Conservation (phyloP, 2,329 filamentous ascomycete species). For the Alternaria angustiovoidea region DNA sequence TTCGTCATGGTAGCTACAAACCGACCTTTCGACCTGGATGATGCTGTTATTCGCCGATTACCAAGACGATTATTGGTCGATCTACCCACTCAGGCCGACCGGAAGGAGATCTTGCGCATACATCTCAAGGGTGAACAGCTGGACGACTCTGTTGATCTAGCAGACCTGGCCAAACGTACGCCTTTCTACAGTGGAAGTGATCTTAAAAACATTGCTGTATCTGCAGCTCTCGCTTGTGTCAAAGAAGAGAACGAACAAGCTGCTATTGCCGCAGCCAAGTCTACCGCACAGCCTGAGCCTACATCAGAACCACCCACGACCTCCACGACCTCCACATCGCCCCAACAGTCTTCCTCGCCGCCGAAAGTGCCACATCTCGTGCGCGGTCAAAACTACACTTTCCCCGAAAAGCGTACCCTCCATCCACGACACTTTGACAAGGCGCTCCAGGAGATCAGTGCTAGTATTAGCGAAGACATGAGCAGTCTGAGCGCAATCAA, state of each 20-base stretch:
- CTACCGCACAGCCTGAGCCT: conserved; percentile 9
- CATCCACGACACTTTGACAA: conserved; percentile 78
- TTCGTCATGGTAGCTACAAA: conserved; percentile 99
- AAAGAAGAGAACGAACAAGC: conserved; percentile 71
- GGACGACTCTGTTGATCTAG: conserved; percentile 67
- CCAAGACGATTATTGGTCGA: conserved; percentile 78
- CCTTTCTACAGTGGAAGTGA: conserved; percentile 84
- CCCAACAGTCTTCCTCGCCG: conserved; percentile 1
- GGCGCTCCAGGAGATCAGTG: conserved; percentile 86
- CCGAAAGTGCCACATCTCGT: conserved; percentile 45
- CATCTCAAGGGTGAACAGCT: conserved; percentile 74
- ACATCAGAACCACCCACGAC: neutral
- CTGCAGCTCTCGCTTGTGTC: conserved; percentile 80
- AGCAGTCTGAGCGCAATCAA: conserved; percentile 81
- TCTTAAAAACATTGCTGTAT: conserved; percentile 82
- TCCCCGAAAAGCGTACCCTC: conserved; percentile 74
- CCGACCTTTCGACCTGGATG: conserved; percentile 91
- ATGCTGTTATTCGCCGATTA: conserved; percentile 79
- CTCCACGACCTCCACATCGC: conserved; percentile 12
- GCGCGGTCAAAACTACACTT: conserved; percentile 59
- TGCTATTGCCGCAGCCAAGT: conserved; percentile 36
- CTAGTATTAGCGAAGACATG: conserved; percentile 96
- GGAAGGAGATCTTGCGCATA: conserved; percentile 73
- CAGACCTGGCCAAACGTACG: conserved; percentile 70
- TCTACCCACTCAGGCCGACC: conserved; percentile 71